Evolutionary conservation across 305 asterid genomes (phyloP).

Genomic region (Euphrasia arctica): DNA sequence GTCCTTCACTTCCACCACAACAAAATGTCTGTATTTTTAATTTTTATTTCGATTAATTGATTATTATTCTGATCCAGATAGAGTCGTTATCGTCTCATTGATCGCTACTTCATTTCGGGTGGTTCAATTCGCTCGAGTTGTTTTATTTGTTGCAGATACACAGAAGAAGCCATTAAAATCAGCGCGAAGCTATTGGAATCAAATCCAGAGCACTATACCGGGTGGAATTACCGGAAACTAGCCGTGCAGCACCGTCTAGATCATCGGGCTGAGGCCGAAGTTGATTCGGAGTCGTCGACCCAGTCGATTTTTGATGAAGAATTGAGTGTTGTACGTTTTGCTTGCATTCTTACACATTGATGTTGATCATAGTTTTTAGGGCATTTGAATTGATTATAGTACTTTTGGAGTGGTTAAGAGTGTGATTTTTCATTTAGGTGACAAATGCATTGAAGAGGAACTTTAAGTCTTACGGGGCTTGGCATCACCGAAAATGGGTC

Average conservation of each 20-base stretch:
- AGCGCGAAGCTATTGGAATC: conserved; percentile 64
- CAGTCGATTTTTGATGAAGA: conserved; percentile 66
- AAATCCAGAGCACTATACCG: conserved; percentile 86
- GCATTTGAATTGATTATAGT: conserved; percentile 13
- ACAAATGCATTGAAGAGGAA: conserved; percentile 78
- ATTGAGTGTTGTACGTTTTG: conserved; percentile 62
- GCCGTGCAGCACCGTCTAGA: conserved; percentile 56
- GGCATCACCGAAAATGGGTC: conserved; percentile 98
- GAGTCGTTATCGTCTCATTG: conserved; percentile 2
- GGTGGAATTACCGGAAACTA: conserved; percentile 89
- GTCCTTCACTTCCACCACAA: conserved; percentile 70
- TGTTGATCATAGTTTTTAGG: conserved; percentile 4
- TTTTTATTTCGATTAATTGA: not conserved
- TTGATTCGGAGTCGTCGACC: conserved; percentile 37
- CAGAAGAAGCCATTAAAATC: conserved; percentile 73
- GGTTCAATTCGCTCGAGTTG: conserved; percentile 13
- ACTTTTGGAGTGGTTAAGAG: conserved; percentile 32
- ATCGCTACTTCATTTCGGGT: not conserved
- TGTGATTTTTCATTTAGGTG: conserved; percentile 48
- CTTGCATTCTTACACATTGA: conserved; percentile 8
- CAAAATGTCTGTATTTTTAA: conserved; percentile 40
- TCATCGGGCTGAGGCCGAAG: conserved; percentile 33
- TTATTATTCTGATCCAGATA: not conserved
- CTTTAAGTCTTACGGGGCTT: conserved; percentile 91
- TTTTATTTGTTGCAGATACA: conserved; percentile 48